These are phyloP conservation scores for Funneliformis caledonium DNA, from an alignment of 371 early-diverging fungal species.

Conservation along the genomic window DNA sequence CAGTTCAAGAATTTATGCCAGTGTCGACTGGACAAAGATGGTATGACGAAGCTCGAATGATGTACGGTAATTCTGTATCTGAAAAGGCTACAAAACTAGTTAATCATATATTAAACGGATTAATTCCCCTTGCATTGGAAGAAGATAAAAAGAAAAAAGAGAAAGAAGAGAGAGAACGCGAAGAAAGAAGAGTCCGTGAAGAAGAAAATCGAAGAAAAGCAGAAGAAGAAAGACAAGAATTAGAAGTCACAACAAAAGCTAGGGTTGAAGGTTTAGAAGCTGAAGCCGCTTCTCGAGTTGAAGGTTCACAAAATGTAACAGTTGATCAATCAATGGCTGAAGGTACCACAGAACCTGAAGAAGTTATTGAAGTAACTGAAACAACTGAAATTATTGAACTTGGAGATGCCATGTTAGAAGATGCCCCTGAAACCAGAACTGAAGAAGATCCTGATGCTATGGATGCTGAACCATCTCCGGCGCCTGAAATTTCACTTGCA, in stretches of 20 bases:
- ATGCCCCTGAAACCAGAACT: background rate
- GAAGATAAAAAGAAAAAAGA: constrained; percentile 52
- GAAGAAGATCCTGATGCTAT: constrained; percentile 34
- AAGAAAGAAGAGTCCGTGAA: constrained; percentile 57
- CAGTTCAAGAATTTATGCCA: constrained; percentile 74
- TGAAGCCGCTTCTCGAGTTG: background rate
- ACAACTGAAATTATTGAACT: constrained; percentile 19
- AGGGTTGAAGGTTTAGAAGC: background rate
- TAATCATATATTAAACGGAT: constrained; percentile 68
- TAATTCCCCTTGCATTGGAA: constrained; percentile 79
- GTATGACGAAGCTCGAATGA: constrained; percentile 85
- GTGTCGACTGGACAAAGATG: constrained; percentile 82
- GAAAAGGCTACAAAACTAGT: constrained; percentile 66
- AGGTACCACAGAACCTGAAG: background rate
- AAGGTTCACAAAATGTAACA: background rate
- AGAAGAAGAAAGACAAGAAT: constrained; percentile 58
- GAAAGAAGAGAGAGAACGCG: constrained; percentile 58
- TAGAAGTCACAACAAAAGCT: constrained; percentile 34
- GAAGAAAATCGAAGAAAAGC: constrained; percentile 59
- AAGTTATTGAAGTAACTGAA: constrained; percentile 2
- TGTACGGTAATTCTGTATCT: constrained; percentile 67
- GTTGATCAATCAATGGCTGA: background rate
- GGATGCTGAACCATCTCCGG: constrained; percentile 41
- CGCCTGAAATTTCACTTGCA: constrained; percentile 15
- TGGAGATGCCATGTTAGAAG: constrained; percentile 28